Conservation (phyloP, 345 rosid genomes). For the Euphorbia tirucalli region DNA sequence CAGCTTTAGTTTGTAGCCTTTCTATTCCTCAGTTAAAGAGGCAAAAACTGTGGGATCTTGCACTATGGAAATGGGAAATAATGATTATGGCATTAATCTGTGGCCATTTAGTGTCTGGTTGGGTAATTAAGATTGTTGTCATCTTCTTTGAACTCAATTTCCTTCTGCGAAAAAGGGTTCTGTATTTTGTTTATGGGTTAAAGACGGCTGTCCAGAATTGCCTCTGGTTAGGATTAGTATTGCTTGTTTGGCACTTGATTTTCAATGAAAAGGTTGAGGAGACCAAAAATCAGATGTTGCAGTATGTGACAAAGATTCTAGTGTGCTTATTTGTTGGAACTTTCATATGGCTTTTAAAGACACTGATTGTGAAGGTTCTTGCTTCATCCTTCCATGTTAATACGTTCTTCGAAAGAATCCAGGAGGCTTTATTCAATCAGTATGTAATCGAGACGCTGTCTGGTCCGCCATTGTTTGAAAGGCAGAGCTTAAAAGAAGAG, state of each 20-base stretch:
- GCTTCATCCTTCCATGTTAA: constrained; percentile 48
- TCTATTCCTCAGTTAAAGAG: constrained; percentile 24
- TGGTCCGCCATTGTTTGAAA: constrained; percentile 29
- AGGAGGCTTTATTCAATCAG: constrained; percentile 47
- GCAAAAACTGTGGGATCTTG: constrained; percentile 44
- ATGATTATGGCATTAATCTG: constrained; percentile 40
- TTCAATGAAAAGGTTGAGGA: constrained; percentile 30
- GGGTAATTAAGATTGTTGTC: constrained; percentile 39
- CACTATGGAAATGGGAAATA: constrained; percentile 50
- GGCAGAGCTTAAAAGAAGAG: constrained; percentile 9
- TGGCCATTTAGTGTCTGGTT: constrained; percentile 43
- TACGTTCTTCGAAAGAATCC: constrained; percentile 52
- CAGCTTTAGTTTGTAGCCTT: constrained; percentile 34
- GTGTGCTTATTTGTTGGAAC: constrained; percentile 41
- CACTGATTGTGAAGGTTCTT: constrained; percentile 45
- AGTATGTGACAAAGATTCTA: constrained; percentile 37
- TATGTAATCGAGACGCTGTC: constrained; percentile 41
- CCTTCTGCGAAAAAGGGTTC: constrained; percentile 40
- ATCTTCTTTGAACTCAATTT: constrained; percentile 38
- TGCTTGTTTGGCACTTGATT: constrained; percentile 38
- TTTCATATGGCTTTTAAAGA: constrained; percentile 47
- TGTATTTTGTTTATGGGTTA: constrained; percentile 55
- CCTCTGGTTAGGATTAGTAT: constrained; percentile 40
- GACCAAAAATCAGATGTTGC: constrained; percentile 35
- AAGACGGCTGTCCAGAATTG: constrained; percentile 41